Evolutionary conservation across 768 basidiomycete genomes (phyloP), one percentile per base, ranked within the genome.

Genomic region (Podaxis sp.): DNA sequence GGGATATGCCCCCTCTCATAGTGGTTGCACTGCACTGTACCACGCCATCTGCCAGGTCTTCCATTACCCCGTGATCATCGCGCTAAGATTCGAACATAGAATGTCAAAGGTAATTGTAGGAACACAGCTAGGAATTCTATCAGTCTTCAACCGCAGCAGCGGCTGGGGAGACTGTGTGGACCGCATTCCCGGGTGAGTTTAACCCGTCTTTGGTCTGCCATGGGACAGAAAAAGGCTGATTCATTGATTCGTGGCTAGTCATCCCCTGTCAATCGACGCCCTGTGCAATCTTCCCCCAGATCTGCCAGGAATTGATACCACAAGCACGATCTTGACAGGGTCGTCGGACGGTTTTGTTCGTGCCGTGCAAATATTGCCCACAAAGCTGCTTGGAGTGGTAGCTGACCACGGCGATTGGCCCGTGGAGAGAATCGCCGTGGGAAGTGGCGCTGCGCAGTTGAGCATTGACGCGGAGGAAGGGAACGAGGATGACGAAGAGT

Each of bases 151-250:
- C 71, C 84, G 89, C 25, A 86, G 77, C 44, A 89, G 85, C 65
- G 95, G 94, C 6, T 96, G 92, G 87, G 88, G 85, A 4, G 95
- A 97, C 71, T 95, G 93, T 66, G 92, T 95, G 13, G 93, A 96
- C 72, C 84, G 93, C 53, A 79, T 95, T 35, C 90, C 91, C 46
- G 93, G 93, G 90, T 92, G 67, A 59, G 83, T 73, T 32, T 53
- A 38, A 28, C 60, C 58, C 44, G n/a, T 51, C 23, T 25, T 9
- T 54, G 21, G 37, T 25, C 25, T 10, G 25, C 11, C 36, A 18
- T 54, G 37, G 21, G 16, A 48, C 23, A n/a, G 35, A 54, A 36
- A 10, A 59, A 62, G 35, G 37, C 55, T 62, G 58, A 57, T 52
- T 38, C n/a, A 28, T 28, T 10, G 28, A 51, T 59, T 55, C 14